Evolutionary conservation across 139 green algal genomes (phyloP), one percentile per base, ranked within the genome.

Genomic region (Edaphochlamys debaryana): DNA sequence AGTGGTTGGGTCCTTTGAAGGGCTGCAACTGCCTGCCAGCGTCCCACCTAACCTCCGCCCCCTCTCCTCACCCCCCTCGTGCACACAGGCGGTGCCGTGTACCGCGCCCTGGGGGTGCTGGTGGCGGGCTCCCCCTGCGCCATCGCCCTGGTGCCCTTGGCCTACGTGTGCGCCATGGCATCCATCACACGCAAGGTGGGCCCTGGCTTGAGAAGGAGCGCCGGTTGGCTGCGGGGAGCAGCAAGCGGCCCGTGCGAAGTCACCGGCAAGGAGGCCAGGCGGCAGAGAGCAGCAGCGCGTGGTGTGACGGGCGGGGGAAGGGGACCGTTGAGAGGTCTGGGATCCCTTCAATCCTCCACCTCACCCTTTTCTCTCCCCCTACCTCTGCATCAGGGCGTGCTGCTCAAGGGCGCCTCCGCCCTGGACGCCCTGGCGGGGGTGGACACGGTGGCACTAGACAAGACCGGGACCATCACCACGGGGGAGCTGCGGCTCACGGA

Each of bases 381-480:
- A 15, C 62, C 29, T 67, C 62, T n/a, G 40, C 34, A 27, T 8
- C 79, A 88, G 84, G 89, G 84, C 34, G 87, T 98, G 48, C 84
- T 98, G 36, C 80, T 98, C 30, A 95, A 93, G 79, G 92, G 90
- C 23, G 93, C 91, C 5, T 80, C 82, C 0, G 92, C 96, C 25
- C 81, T 98, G 64, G 95, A 98, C 71, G 92, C 91, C 0, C 88
- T 98, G 68, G 72, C 76, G 4, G 54, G 36, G 13, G 94, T 87
- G 84, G 77, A 29, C 19, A 92, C 88, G 1, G 83, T 97, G 0
- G 95, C 93, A 1, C 91, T 98, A 42, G 95, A 98, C 89, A 98
- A 98, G 88, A 98, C 95, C 32, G 90, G 90, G 74, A 98, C 95
- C 40, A 89, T 98, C 38, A 98, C 95, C n/a, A 94, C 88, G 0